Conservation (phyloP, 2,329 filamentous ascomycete species). For the Aspergillus hortae region DNA sequence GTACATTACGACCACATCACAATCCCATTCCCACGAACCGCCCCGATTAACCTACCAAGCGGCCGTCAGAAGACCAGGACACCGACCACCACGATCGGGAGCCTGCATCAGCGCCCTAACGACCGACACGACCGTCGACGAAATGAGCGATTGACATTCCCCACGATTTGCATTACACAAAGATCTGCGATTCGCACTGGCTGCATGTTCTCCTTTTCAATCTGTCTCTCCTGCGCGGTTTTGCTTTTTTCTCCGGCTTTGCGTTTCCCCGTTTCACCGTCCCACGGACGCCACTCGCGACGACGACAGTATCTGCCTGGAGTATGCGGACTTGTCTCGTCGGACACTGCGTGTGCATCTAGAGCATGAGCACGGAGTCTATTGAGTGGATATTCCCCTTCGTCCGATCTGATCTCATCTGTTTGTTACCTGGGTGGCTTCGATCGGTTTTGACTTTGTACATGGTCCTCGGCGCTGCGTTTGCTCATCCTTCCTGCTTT, state of each 20-base stretch:
- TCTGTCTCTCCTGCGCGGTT: background rate
- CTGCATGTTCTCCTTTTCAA: background rate
- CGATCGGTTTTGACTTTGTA: no score
- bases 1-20: background rate
- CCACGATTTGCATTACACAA: background rate
- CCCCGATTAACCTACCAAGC: background rate
- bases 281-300: no score
- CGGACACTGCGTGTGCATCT: no score
- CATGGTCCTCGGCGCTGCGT: no score
- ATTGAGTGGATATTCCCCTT: no score
- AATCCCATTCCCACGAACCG: background rate
- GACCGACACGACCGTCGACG: background rate
- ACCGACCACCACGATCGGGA: background rate
- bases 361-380: no score
- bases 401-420: no score
- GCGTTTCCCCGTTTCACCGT: background rate
- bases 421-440: no score
- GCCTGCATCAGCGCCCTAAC: background rate
- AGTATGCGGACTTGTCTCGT: no score
- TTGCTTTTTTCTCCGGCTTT: background rate
- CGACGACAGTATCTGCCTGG: no score
- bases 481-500: no score
- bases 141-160: background rate
- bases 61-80: background rate
- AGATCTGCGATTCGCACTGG: background rate